Evolutionary conservation across 1,284 basidiomycete species (phyloP).

Genomic region (Neonothopanus nambi): DNA sequence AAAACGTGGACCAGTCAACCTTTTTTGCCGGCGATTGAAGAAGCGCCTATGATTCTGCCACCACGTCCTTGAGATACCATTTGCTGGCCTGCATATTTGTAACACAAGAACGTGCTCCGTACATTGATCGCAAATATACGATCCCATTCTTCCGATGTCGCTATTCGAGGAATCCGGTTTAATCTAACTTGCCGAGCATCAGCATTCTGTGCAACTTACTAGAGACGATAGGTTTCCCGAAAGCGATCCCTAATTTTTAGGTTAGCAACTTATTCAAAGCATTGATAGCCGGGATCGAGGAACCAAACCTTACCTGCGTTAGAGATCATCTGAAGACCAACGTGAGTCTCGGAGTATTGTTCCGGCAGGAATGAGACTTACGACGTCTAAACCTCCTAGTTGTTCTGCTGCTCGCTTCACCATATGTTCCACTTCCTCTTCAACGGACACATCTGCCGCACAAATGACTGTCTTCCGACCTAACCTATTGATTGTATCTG

Average conservation of each 20-base stretch:
- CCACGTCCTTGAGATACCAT: conserved; percentile 33
- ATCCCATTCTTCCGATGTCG: conserved; percentile 18
- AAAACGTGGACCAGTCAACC: conserved; percentile 19
- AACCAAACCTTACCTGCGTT: conserved; percentile 29
- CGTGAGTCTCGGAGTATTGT: conserved; percentile 18
- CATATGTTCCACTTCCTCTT: conserved; percentile 36
- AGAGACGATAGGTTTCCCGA: conserved; percentile 31
- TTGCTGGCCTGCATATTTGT: conserved; percentile 30
- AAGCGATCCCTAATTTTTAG: conserved; percentile 27
- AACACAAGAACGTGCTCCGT: conserved; percentile 23
- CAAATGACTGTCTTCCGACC: conserved; percentile 25
- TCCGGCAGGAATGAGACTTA: conserved; percentile 20
- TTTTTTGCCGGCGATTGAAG: conserved; percentile 35
- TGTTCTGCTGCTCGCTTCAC: conserved; percentile 29
- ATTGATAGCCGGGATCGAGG: too few species aligned
- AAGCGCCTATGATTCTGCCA: conserved; percentile 39
- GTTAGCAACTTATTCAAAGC: conserved; percentile 1
- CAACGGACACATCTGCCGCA: conserved; percentile 34
- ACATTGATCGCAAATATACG: conserved; percentile 16
- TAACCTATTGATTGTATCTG: conserved; percentile 27
- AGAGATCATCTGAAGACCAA: conserved; percentile 28
- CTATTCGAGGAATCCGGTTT: conserved; percentile 9
- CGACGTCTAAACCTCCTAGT: conserved; percentile 38
- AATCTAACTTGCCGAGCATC: too few species aligned
- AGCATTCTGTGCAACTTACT: too few species aligned